Evolutionary conservation across 495 filamentous ascomycete species (phyloP), one percentile per base, ranked within the genome.

Genomic region (Mycothermus thermophilus): DNA sequence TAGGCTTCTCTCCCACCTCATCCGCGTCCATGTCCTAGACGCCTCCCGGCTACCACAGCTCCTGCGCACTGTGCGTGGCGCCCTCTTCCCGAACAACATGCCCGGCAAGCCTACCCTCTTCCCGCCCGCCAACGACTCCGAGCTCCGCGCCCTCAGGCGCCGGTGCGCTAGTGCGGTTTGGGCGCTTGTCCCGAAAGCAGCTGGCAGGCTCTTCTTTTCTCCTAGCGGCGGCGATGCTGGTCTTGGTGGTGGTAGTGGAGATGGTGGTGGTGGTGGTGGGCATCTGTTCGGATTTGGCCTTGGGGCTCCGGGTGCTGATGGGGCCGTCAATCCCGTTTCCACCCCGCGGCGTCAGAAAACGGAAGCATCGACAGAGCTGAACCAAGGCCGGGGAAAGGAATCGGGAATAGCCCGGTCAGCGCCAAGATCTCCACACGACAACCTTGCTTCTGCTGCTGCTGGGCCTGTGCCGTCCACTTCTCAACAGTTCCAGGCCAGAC

Each of bases 71-170:
- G 65, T 75, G 46, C 76, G 88, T 53, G 71, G 67, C 32, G 67
- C 77, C 35, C 58, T 93, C 27, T 93, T 93, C 53, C 85, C 87
- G 18, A 72, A 77, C 60, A 87, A 90, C 58, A 57, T 71, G 38
- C 64, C 61, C 39, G 70, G 60, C 23, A 51, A 55, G 9, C 50
- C 66, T 38, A 58, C 53, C 34, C 51, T 71, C 36, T 41, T 59
- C 17, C 46, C 64, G 18, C 68, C 70, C 35, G 54, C 62, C 18
- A 61, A 57, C 42, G 52, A 62, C 24, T 60, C 64, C 36, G 56
- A 64, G 45, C 51, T 65, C 38, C 56, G 50, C 32, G 63, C 48
- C 22, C 49, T 75, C 40, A 60, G 65, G 38, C 56, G 53, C 35
- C 63, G 55, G 51, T 71, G 68, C 54, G 73, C 71, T 51, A 62